Evolutionary conservation across 1,139 yeast species (phyloP).

Genomic region (Candida sp.): DNA sequence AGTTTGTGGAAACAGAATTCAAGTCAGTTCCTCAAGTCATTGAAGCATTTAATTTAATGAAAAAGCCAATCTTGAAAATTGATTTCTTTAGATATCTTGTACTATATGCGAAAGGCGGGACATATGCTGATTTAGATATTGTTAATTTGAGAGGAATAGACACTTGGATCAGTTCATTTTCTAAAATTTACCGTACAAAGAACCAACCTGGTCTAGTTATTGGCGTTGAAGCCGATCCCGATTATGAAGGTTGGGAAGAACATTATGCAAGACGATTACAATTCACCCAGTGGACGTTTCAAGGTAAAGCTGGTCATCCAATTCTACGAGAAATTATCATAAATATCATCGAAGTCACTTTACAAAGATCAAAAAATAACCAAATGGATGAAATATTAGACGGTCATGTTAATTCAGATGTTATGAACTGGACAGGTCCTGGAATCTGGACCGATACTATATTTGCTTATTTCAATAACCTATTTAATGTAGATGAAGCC

Average conservation of each 20-base stretch:
- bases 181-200: constrained; percentile 24
- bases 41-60: constrained; percentile 71
- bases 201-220: constrained; percentile 68
- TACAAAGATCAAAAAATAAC: constrained; percentile 28
- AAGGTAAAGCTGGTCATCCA: constrained; percentile 89
- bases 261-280: constrained; percentile 70
- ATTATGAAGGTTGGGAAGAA: constrained; percentile 71
- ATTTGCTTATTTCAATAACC: constrained; percentile 69
- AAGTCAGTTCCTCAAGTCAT: constrained; percentile 61
- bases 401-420: constrained; percentile 64
- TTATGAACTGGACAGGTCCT: constrained; percentile 99
- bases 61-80: constrained; percentile 75
- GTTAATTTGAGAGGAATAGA: constrained; percentile 35
- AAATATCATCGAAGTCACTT: constrained; percentile 72
- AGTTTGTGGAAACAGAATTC: constrained; percentile 37
- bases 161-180: constrained; percentile 30
- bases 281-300: constrained; percentile 76
- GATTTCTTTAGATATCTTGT: constrained; percentile 74
- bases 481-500: constrained; percentile 27
- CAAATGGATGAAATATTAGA: constrained; percentile 44
- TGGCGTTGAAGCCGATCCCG: constrained; percentile 94
- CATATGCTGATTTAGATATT: constrained; percentile 90
- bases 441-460: constrained; percentile 89
- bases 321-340: constrained; percentile 78
- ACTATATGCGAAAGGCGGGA: constrained; percentile 86